Evolutionary conservation across 176 grass and related monocot genomes (phyloP).

Genomic region (Avena sativa): DNA sequence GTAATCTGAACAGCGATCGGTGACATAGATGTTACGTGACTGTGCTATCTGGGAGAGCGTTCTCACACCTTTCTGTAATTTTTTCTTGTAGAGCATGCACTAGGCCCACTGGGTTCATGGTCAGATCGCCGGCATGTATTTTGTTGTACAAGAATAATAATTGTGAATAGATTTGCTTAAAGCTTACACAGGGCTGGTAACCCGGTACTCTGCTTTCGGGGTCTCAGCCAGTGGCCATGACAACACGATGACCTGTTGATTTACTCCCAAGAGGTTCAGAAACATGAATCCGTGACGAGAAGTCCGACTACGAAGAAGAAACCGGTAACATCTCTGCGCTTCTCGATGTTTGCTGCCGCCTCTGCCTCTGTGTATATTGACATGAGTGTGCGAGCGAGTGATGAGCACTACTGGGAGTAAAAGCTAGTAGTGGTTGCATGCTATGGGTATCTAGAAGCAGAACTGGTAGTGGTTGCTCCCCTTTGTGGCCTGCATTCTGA

Average conservation of each 20-base stretch:
- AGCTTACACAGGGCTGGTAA: neutral
- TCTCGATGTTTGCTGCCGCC: neutral
- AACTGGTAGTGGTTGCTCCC: constrained; percentile 9
- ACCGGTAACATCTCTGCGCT: neutral
- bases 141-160: constrained; percentile 61
- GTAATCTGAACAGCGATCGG: constrained; percentile 45
- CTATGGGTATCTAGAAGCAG: constrained; percentile 6
- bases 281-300: neutral
- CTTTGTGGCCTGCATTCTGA: constrained; percentile 32
- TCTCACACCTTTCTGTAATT: constrained; percentile 15
- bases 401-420: neutral
- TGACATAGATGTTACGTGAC: constrained; percentile 17
- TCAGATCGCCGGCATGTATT: constrained; percentile 25
- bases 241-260: neutral
- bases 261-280: neutral
- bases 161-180: constrained; percentile 52
- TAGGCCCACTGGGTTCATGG: constrained; percentile 11
- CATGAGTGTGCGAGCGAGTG: neutral
- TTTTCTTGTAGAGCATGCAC: constrained; percentile 40
- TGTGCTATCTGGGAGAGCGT: constrained; percentile 28
- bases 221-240: neutral
- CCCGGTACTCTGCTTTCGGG: neutral
- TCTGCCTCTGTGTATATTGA: neutral
- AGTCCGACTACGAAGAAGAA: constrained; percentile 31
- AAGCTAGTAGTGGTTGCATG: constrained; percentile 21